phyloP scores from a whole-genome alignment of 2,329 filamentous ascomycete species.

The Ceratocystis huliohia region DNA sequence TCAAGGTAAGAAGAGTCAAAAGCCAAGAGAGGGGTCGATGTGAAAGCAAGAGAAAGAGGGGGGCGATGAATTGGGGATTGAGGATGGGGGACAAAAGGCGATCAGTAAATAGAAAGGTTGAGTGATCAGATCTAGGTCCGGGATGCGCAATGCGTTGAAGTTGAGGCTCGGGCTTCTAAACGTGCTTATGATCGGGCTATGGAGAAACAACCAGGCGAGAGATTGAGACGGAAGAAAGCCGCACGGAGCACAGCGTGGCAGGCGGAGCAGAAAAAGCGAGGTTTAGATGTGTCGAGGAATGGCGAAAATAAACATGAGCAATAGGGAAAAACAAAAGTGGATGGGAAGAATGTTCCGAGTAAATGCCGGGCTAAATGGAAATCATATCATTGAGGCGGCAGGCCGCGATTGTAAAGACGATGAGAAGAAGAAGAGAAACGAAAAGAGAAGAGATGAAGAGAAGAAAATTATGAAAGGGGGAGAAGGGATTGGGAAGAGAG shows the following conservation, averaged over 20 bases:
- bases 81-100: background rate
- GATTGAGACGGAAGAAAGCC: constrained; percentile 5
- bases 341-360: background rate
- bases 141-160: background rate
- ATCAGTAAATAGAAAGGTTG: background rate
- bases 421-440: background rate
- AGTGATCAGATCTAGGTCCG: background rate
- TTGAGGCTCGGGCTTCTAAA: background rate
- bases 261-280: background rate
- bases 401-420: background rate
- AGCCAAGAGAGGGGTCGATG: background rate
- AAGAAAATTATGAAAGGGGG: background rate
- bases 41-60: background rate
- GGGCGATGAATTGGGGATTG: background rate
- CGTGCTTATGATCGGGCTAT: background rate
- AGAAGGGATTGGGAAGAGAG: background rate
- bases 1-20: background rate
- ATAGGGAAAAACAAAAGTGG: background rate
- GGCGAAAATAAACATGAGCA: background rate
- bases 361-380: background rate
- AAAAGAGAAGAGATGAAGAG: background rate
- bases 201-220: background rate
- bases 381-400: background rate
- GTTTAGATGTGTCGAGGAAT: constrained; percentile 6
- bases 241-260: constrained; percentile 1